A percentile compares a stretch with the other conserved stretches of the same genome.
These are phyloP conservation scores for Debaryomyces robertsiae DNA, from an alignment of 1,139 yeast species.

Conservation along the genomic window DNA sequence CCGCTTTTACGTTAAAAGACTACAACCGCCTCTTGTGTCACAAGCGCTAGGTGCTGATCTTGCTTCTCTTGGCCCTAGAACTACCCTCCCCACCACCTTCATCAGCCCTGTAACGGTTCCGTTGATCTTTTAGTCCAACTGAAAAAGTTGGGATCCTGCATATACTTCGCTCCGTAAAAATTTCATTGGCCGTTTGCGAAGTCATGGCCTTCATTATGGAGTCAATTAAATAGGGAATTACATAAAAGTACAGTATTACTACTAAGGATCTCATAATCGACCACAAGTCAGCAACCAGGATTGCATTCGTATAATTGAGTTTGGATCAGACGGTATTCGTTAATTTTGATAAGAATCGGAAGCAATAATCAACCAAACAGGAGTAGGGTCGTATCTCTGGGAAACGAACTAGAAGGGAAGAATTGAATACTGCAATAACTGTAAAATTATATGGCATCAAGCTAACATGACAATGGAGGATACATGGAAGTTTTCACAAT, in stretches of 20 bases:
- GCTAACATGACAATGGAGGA: slow-evolving; percentile 26
- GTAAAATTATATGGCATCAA: slow-evolving; percentile 4
- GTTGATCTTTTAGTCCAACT: too few relatives aligned
- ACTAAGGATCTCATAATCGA: slow-evolving; percentile 4
- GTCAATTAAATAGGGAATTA: slow-evolving; percentile 6
- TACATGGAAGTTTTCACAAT: slow-evolving; percentile 76
- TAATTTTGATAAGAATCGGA: slow-evolving; percentile 6
- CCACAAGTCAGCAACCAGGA: not conserved
- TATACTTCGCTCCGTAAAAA: slow-evolving; percentile 4
- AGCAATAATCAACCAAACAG: not conserved
- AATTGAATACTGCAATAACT: not conserved
- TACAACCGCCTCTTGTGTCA: too few relatives aligned
- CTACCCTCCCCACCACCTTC: too few relatives aligned
- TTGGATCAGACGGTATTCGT: slow-evolving; percentile 1
- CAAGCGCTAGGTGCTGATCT: too few relatives aligned
- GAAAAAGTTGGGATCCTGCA: too few relatives aligned
- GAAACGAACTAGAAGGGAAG: too few relatives aligned
- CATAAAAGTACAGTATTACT: not conserved
- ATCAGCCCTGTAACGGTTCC: too few relatives aligned
- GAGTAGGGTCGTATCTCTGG: too few relatives aligned
- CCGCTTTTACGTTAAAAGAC: too few relatives aligned
- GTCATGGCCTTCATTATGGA: slow-evolving; percentile 5
- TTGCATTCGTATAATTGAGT: slow-evolving; percentile 6
- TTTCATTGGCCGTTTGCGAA: slow-evolving; percentile 16
- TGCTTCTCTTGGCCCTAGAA: too few relatives aligned